phyloP scores from a whole-genome alignment of 2,329 filamentous ascomycete species.

The Thielaviopsis punctulata region DNA sequence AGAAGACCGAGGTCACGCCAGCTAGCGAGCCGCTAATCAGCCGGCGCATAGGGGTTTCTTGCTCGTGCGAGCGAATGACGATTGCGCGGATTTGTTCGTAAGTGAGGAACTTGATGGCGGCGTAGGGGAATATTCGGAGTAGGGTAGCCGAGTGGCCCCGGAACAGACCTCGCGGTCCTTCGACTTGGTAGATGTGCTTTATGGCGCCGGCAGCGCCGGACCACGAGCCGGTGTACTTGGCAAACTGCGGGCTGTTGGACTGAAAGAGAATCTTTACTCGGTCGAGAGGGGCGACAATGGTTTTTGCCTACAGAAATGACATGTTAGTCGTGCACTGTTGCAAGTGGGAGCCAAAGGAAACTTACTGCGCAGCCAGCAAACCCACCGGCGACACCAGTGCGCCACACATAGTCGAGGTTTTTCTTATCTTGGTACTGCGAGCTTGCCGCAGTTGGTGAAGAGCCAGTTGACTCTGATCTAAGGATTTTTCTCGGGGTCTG shows the following conservation, averaged over 20 bases:
- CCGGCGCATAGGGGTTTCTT: constrained; percentile 68
- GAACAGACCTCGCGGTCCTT: constrained; percentile 65
- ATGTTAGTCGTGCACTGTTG: constrained; percentile 11
- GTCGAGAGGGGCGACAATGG: constrained; percentile 84
- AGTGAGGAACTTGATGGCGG: constrained; percentile 91
- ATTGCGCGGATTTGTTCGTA: constrained; percentile 85
- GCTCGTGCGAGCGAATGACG: constrained; percentile 50
- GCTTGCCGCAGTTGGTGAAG: constrained; percentile 33
- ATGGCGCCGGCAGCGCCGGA: constrained; percentile 68
- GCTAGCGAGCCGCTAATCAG: constrained; percentile 58
- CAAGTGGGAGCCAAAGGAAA: not conserved
- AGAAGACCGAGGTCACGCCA: constrained; percentile 82
- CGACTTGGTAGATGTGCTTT: constrained; percentile 59
- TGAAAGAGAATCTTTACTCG: constrained; percentile 98
- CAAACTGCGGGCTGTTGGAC: constrained; percentile 80
- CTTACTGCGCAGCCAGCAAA: constrained; percentile 80
- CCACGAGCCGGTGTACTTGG: constrained; percentile 85
- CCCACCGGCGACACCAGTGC: constrained; percentile 74
- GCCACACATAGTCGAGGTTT: constrained; percentile 67
- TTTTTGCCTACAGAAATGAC: constrained; percentile 55
- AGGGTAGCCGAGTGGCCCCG: constrained; percentile 89
- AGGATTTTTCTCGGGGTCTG: constrained; percentile 15
- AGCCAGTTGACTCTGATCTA: constrained; percentile 24
- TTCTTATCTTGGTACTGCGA: constrained; percentile 35
- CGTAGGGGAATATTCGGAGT: constrained; percentile 90